Base-by-base conservation (phyloP, 2,329 filamentous ascomycete species). In the Magnaporthales sp. region DNA sequence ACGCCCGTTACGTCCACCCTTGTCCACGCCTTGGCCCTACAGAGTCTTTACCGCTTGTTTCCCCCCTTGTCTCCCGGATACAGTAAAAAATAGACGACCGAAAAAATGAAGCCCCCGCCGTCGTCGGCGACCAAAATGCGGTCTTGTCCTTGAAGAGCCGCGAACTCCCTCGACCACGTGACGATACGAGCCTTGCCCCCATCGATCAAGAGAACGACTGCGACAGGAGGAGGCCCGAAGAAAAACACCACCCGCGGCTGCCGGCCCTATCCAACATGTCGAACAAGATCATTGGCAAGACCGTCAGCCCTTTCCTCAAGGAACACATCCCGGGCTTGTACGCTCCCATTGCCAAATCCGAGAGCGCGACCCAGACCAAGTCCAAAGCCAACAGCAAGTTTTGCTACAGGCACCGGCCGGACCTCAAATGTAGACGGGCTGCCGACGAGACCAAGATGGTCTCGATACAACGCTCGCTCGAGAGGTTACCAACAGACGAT, bases 361-460 rank as follows among this genome's bases (percentile, higher is more conserved):
- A 82, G 67, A 77, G 78, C 65, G 75, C 79, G 54, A 75, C 78
- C 68, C 77, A 77, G 71, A 75, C 74, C 27, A 75, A 75, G 63
- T 79, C 74, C 61, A 85, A 87, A 69, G 85, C 83, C 46, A 96
- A 93, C 76, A 96, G 92, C 72, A 95, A 91, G 76, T 98, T 91
- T 80, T 99, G 95, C 80, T 99, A 99, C 77, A 89, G 95, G 67
- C 95, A 99, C 77, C 86, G 91, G 66, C 95, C 95, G 2, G 95
- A 98, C 77, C 88, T 94, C 66, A 96, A 97, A 79, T 99, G 95
- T 79, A 86, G 93, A 68, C 88, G 93, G 68, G 92, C 96, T 69
- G 93, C 93, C 67, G 93, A 98, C 79, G 95, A 98, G 79, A 90
- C 90, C 62, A 95, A 95, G 70, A 99, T 99, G 95, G 92, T 94